Conservation (phyloP, 176 grass and related monocot genomes). For the Lolium rigidum region DNA sequence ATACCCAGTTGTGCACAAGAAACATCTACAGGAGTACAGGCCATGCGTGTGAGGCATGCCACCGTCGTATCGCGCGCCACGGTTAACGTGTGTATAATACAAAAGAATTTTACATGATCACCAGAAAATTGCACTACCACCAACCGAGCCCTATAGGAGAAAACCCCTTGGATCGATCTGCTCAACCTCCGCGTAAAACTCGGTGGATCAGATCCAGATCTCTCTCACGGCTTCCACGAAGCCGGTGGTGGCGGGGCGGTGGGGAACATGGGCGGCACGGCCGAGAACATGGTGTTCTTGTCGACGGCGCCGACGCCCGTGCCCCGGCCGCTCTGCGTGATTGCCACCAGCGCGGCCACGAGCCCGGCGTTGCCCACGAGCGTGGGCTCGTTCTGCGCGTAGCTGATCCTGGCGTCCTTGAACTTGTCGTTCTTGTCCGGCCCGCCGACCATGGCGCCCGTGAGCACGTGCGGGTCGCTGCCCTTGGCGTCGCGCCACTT, state of each 20-base stretch:
- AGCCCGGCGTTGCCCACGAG: constrained; percentile 83
- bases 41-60: constrained; percentile 26
- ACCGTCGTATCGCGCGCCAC: constrained; percentile 11
- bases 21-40: constrained; percentile 37
- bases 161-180: not conserved
- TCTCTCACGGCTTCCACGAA: constrained; percentile 77
- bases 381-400: constrained; percentile 84
- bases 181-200: not conserved
- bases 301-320: constrained; percentile 68
- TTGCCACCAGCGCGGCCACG: constrained; percentile 75
- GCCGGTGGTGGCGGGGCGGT: constrained; percentile 73
- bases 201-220: not conserved
- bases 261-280: constrained; percentile 85
- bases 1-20: constrained; percentile 17
- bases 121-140: constrained; percentile 29
- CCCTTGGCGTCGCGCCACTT: constrained; percentile 77
- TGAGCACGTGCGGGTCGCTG: constrained; percentile 74
- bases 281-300: constrained; percentile 96
- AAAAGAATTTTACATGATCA: constrained; percentile 34
- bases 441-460: constrained; percentile 89
- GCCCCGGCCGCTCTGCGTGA: constrained; percentile 66
- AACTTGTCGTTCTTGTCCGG: constrained; percentile 76
- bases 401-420: constrained; percentile 60
- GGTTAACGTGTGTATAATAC: constrained; percentile 30
- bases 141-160: constrained; percentile 1